A percentile compares a stretch with the other conserved stretches of the same genome.
Conservation (phyloP, 2,329 filamentous ascomycete species). For the Nannizzia gypsea region DNA sequence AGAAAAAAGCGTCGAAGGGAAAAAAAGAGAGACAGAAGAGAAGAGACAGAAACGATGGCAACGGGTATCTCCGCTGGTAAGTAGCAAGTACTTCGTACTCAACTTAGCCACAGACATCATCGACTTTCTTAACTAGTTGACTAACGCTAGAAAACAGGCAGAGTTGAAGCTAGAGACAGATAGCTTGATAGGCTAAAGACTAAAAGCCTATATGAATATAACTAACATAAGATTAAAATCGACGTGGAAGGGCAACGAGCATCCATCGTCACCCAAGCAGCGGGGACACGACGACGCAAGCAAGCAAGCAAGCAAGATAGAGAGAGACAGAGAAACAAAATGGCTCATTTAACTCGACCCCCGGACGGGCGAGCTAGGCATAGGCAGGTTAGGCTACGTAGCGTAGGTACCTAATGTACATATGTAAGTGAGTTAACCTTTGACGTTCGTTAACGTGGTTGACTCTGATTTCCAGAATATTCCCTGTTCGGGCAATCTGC, state of each 20-base stretch:
- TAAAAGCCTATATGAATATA: no score
- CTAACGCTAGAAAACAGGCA: no score
- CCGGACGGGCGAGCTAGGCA: not conserved
- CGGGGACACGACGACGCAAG: not conserved
- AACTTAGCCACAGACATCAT: not conserved
- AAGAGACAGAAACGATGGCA: not conserved
- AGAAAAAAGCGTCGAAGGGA: not conserved
- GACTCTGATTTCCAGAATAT: constrained; percentile 1
- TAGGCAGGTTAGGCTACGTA: no score
- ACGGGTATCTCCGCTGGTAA: not conserved
- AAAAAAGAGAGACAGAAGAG: no score
- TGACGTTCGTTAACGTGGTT: no score
- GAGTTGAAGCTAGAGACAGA: no score
- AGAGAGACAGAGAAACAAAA: not conserved
- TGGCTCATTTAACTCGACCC: not conserved
- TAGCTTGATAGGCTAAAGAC: no score
- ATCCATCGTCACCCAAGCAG: not conserved
- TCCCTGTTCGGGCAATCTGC: not conserved
- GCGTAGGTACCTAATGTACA: no score
- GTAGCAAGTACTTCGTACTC: not conserved
- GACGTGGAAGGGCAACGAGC: no score
- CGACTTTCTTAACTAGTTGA: no score
- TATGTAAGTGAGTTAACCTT: no score
- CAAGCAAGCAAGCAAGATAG: not conserved
- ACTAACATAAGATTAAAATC: no score